phyloP scores from a whole-genome alignment of 768 basidiomycete species.

The Sporobolomyces roseus region DNA sequence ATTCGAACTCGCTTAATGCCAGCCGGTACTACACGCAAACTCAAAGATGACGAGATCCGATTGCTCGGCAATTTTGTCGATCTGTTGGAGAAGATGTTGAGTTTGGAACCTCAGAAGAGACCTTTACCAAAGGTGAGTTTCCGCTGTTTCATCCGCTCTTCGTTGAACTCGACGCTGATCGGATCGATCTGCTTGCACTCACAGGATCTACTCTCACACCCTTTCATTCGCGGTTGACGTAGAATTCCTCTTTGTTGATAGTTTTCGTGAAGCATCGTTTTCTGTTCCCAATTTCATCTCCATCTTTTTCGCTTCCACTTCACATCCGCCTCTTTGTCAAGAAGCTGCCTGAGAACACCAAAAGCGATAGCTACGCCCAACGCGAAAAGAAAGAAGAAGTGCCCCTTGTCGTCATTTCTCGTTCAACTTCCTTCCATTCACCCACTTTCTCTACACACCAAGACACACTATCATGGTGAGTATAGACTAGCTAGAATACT shows the following conservation, averaged over 20 bases:
- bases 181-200: too few relatives aligned
- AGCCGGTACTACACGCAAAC: constrained; percentile 62
- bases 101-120: constrained; percentile 77
- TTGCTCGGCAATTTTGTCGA: constrained; percentile 76
- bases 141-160: too few relatives aligned
- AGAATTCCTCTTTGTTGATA: neutral
- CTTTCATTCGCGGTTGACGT: constrained; percentile 31
- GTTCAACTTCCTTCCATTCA: too few relatives aligned
- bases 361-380: too few relatives aligned
- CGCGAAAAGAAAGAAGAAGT: too few relatives aligned
- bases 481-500: neutral
- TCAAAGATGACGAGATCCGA: constrained; percentile 85
- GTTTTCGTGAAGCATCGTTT: neutral
- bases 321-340: too few relatives aligned
- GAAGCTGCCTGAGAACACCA: too few relatives aligned
- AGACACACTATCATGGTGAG: neutral
- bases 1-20: constrained; percentile 78
- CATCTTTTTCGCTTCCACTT: too few relatives aligned
- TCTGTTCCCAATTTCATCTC: neutral
- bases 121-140: constrained; percentile 69
- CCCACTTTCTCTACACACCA: neutral
- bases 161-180: too few relatives aligned
- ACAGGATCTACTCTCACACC: constrained; percentile 39
- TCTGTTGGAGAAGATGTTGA: constrained; percentile 82
- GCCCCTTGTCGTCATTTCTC: too few relatives aligned